Conservation (phyloP, 768 basidiomycete species). For the Flagelloscypha sp. region DNA sequence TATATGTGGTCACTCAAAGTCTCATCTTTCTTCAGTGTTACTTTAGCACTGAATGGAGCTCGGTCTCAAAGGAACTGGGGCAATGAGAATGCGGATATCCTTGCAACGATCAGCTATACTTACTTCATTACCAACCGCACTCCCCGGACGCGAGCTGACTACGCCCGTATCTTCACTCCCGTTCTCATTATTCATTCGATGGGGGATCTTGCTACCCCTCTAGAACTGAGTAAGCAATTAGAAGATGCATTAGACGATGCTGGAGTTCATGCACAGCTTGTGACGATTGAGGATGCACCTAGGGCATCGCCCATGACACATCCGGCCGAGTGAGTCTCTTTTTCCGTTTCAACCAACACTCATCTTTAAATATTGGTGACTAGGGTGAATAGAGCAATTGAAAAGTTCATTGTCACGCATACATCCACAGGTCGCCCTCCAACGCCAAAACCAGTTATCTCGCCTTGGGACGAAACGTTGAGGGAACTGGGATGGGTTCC, state of each 20-base stretch:
- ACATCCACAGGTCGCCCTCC: no score
- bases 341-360: no score
- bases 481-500: no score
- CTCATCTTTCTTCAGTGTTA: background rate
- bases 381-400: no score
- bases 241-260: slow-evolving; percentile 17
- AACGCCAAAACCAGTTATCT: no score
- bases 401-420: no score
- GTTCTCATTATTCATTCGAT: slow-evolving; percentile 25
- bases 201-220: slow-evolving; percentile 28
- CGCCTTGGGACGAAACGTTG: no score
- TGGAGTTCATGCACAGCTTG: slow-evolving; percentile 20
- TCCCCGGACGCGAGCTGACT: slow-evolving; percentile 4
- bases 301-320: slow-evolving; percentile 22
- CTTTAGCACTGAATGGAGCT: background rate
- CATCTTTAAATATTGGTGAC: no score
- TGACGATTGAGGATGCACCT: slow-evolving; percentile 23
- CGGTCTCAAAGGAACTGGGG: slow-evolving; percentile 8
- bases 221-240: slow-evolving; percentile 19
- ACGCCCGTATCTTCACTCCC: slow-evolving; percentile 19
- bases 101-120: slow-evolving; percentile 6
- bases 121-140: slow-evolving; percentile 12
- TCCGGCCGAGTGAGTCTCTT: slow-evolving; percentile 18
- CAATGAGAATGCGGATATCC: slow-evolving; percentile 4
- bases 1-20: no score